Conservation (phyloP, 31 red algal genomes). For the Porphyra umbilicalis region DNA sequence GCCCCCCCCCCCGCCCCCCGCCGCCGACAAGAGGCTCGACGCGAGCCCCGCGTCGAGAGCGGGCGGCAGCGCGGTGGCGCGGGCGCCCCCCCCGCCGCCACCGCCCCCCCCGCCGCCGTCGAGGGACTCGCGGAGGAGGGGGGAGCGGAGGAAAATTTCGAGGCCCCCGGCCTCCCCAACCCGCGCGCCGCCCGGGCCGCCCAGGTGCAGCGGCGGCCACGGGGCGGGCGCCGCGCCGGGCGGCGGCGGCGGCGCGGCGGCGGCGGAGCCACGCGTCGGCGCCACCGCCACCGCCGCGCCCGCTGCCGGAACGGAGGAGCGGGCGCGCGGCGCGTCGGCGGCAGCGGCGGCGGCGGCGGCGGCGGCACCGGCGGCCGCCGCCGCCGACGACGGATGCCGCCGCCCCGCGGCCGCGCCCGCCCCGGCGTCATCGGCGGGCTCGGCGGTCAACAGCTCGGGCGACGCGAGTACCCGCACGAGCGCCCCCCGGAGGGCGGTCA, state of each 20-base stretch:
- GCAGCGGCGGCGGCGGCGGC: neutral
- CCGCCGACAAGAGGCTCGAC: neutral
- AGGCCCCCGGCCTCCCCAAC: neutral
- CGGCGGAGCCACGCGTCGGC: too few species aligned
- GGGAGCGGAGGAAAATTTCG: neutral
- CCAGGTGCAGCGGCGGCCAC: neutral
- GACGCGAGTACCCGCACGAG: constrained; percentile 43
- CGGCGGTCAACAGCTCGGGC: neutral
- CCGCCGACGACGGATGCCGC: neutral
- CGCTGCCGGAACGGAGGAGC: too few species aligned
- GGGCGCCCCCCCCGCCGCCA: neutral
- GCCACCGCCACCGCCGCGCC: too few species aligned
- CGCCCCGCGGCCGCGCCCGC: neutral
- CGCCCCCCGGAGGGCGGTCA: constrained; percentile 29
- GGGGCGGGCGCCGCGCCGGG: neutral
- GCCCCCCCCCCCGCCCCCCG: neutral
- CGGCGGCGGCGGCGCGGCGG: neutral
- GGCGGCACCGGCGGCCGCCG: neutral
- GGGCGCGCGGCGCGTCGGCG: too few species aligned
- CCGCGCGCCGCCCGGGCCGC: neutral
- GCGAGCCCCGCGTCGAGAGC: neutral
- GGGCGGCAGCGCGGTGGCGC: too few species aligned
- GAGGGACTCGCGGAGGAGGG: neutral
- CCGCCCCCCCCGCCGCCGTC: neutral
- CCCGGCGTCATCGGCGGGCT: neutral